phyloP scores from a whole-genome alignment of 2,329 filamentous ascomycete genomes.

The Colletotrichum tropicale region DNA sequence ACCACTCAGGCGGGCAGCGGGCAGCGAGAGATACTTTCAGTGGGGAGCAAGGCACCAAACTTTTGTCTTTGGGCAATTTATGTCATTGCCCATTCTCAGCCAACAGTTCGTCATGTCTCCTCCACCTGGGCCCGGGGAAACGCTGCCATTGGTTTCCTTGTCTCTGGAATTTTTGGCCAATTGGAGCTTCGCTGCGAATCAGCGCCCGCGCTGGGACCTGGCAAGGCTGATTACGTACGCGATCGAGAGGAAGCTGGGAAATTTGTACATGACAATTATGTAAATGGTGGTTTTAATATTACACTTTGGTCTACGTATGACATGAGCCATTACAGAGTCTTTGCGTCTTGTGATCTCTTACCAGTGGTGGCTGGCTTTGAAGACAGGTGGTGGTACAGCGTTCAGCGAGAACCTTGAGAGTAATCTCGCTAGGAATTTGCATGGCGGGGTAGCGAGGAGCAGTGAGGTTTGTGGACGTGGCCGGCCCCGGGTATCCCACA shows the following conservation, averaged over 20 bases:
- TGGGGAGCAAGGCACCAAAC: neutral
- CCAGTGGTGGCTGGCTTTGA: neutral
- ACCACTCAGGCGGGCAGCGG: neutral
- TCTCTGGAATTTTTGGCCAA: slow-evolving; percentile 8
- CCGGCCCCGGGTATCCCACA: neutral
- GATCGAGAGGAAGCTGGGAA: neutral
- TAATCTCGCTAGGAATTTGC: neutral
- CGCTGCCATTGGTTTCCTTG: slow-evolving; percentile 8
- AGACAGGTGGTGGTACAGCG: neutral
- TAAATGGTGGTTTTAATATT: neutral
- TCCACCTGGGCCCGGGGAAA: slow-evolving; percentile 16
- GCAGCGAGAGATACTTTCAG: neutral
- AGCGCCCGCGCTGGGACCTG: neutral
- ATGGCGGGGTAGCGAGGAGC: neutral
- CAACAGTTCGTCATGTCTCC: slow-evolving; percentile 22
- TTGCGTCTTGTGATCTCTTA: neutral
- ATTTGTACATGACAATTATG: neutral
- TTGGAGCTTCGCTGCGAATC: neutral
- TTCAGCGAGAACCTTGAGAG: neutral
- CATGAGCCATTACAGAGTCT: neutral
- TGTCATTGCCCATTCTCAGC: slow-evolving; percentile 17
- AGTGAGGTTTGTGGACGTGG: neutral
- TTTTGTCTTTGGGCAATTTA: slow-evolving; percentile 11
- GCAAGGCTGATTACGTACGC: slow-evolving; percentile 14
- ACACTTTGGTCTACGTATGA: neutral